Conservation (phyloP, 2,329 filamentous ascomycete genomes). For the Malbranchea zuffiana region DNA sequence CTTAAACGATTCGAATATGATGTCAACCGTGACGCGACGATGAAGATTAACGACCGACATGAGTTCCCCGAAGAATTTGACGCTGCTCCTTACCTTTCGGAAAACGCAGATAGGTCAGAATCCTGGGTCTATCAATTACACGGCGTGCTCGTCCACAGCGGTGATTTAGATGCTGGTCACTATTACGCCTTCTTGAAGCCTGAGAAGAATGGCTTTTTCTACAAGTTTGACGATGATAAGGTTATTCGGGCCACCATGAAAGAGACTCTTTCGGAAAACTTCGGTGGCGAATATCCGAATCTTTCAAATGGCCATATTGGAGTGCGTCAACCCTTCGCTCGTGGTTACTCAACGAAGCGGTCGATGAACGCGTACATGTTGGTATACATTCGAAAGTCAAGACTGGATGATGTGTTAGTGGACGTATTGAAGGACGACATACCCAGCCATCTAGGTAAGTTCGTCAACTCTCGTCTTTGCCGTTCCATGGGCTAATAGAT, state of each 20-base stretch:
- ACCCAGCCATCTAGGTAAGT: slow-evolving; percentile 66
- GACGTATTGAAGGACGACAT: slow-evolving; percentile 67
- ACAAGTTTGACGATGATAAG: slow-evolving; percentile 93
- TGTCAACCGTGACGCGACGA: slow-evolving; percentile 90
- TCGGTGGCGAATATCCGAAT: slow-evolving; percentile 68
- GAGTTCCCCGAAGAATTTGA: slow-evolving; percentile 42
- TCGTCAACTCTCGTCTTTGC: not conserved
- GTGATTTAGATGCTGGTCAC: slow-evolving; percentile 91
- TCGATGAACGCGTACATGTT: slow-evolving; percentile 95
- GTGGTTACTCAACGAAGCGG: slow-evolving; percentile 53
- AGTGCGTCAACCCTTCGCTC: slow-evolving; percentile 53
- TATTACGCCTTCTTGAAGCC: slow-evolving; percentile 98
- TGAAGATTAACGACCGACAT: slow-evolving; percentile 63
- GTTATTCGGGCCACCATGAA: slow-evolving; percentile 87
- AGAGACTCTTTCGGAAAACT: slow-evolving; percentile 93
- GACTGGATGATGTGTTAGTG: slow-evolving; percentile 70
- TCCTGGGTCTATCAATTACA: slow-evolving; percentile 87
- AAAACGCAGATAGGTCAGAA: slow-evolving; percentile 76
- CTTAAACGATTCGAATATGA: slow-evolving; percentile 88
- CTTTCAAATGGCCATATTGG: slow-evolving; percentile 46
- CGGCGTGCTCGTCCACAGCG: slow-evolving; percentile 90
- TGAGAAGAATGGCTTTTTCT: slow-evolving; percentile 84
- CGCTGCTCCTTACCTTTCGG: slow-evolving; percentile 74
- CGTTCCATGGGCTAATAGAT: slow-evolving; percentile 18
- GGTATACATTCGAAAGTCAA: slow-evolving; percentile 86